A percentile compares a stretch with the other conserved stretches of the same genome.
phyloP scores from a whole-genome alignment of 2,329 filamentous ascomycete genomes.

The Bipolaris gigantea region DNA sequence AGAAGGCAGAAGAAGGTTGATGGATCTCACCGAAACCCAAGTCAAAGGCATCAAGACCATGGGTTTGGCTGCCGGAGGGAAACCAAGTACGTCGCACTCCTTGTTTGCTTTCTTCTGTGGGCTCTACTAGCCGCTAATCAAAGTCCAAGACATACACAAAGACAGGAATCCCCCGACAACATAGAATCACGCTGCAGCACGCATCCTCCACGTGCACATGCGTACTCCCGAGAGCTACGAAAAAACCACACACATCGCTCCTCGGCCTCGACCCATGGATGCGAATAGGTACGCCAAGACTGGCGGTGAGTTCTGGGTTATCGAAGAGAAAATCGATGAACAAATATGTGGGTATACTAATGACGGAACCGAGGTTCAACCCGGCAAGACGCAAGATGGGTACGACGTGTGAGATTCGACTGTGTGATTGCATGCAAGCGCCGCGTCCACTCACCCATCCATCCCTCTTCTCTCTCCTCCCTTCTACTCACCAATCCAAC shows the following conservation, averaged over 20 bases:
- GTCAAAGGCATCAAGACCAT: background rate
- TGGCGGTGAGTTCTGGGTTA: background rate
- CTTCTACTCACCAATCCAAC: background rate
- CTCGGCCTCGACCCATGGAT: background rate
- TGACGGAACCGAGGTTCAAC: background rate
- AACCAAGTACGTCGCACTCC: background rate
- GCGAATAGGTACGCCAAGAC: background rate
- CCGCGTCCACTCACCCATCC: background rate
- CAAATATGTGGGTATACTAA: background rate
- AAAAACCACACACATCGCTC: background rate
- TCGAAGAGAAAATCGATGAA: background rate
- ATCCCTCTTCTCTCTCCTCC: background rate
- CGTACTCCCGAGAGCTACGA: background rate
- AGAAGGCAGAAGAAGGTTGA: background rate
- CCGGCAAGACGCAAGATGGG: background rate
- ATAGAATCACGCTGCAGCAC: background rate
- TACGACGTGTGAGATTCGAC: background rate
- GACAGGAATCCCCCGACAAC: background rate
- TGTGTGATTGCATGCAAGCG: slow-evolving; percentile 1
- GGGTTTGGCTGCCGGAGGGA: background rate
- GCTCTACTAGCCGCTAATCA: background rate
- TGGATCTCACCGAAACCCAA: background rate
- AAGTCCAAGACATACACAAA: slow-evolving; percentile 4
- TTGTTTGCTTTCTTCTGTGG: background rate
- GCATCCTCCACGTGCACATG: slow-evolving; percentile 1